Conservation (phyloP, 257 asterid species). For the Solanum ossicruentum region DNA sequence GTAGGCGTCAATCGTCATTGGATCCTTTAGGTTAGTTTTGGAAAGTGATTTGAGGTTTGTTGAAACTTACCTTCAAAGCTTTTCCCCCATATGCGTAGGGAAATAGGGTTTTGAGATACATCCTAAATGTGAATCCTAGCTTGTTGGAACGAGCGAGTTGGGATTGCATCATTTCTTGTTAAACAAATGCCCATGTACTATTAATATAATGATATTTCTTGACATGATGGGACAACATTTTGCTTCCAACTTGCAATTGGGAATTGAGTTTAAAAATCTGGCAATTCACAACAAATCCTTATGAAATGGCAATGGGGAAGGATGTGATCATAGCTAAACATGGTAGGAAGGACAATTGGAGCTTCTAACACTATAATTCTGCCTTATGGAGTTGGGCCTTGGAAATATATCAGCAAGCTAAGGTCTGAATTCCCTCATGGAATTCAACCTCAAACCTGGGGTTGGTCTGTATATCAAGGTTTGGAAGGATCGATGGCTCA, state of each 20-base stretch:
- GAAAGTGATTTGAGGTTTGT: not conserved
- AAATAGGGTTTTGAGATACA: not conserved
- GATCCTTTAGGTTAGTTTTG: not conserved
- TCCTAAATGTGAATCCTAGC: not conserved
- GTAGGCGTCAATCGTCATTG: not conserved
- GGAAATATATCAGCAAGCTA: not conserved
- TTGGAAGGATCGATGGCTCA: not conserved
- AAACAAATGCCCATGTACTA: not conserved
- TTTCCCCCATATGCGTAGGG: not conserved
- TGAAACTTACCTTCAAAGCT: not conserved
- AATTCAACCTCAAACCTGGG: not conserved
- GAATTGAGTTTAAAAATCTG: not conserved
- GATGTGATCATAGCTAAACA: not conserved
- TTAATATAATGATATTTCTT: not conserved
- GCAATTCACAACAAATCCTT: not conserved
- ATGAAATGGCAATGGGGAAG: not conserved
- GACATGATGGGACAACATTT: not conserved
- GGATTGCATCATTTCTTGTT: not conserved
- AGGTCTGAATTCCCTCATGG: not conserved
- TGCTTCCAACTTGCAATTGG: not conserved
- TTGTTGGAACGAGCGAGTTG: not conserved
- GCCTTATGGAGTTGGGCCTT: not conserved
- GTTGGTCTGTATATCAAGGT: not conserved
- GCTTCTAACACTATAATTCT: not conserved
- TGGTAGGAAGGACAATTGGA: not conserved